Evolutionary conservation across 805 yeast species (phyloP), one percentile per base, ranked within the genome.

Genomic region (Lachancea dasiensis): DNA sequence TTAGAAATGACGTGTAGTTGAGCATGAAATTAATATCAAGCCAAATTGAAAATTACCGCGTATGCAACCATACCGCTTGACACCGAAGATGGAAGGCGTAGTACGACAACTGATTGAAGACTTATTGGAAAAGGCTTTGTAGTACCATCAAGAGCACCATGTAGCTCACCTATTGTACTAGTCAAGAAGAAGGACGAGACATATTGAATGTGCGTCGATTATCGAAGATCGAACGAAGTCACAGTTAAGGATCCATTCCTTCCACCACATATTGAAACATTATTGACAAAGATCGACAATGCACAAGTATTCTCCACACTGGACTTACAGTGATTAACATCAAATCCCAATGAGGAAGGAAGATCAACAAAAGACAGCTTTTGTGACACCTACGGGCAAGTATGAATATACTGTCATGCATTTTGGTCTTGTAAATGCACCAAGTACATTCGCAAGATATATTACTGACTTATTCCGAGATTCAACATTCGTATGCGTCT

Each of bases 381-480:
- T 42, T 31, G 37, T 39, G 6, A 47, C 43, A 15, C 43, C 43
- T 11, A 20, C 10, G 49, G 49, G 15, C 36, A 48, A 20, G 42
- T 22, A 40, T 16, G 40, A 43, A 26, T 47, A 41, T 19, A 38
- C 31, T 14, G 51, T 44, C 2, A 47, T 50, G 51, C 52, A 48
- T 1, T 40, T 51, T 35, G 52, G 52, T 3, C 21, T 41, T 7
- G 31, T 28, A n/a, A 28, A 28, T 17, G 48, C 50, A 3, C 50
- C 50, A 4, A 34, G 40, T 14, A 48, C 51, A 1, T 49, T 51
- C 31, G 39, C 46, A 5, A 18, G 49, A 3, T 44, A 44, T 27
- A 49, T 49, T 51, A 39, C 50, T n/a, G 47, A 43, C 17, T 11
- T 47, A 2, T 44, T 47, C 36, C 37, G 48, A 7, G 45, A 36